Conservation (phyloP, 1,139 yeast genomes). For the Diutina pseudorugosa region DNA sequence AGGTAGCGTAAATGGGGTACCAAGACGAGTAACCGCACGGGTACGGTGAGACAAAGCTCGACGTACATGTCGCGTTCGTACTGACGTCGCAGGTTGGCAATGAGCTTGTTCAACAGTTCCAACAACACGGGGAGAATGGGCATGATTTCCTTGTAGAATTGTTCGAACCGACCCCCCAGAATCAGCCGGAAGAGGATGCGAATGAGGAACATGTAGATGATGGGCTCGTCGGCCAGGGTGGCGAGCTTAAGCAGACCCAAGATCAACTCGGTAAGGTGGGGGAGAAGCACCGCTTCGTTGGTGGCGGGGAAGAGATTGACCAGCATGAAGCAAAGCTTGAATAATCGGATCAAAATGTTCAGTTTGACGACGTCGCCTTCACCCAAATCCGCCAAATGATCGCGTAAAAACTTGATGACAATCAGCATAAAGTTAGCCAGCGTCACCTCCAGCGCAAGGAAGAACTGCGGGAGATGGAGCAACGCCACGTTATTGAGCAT, state of each 20-base stretch:
- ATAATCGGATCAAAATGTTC: constrained; percentile 70
- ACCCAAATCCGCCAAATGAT: constrained; percentile 69
- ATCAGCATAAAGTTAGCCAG: constrained; percentile 91
- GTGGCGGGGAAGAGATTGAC: constrained; percentile 82
- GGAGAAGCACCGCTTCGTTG: constrained; percentile 78
- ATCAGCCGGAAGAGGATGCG: constrained; percentile 87
- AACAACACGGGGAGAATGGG: constrained; percentile 80
- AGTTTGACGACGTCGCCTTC: constrained; percentile 69
- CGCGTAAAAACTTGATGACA: constrained; percentile 60
- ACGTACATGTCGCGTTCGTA: constrained; percentile 91
- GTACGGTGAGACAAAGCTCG: constrained; percentile 88
- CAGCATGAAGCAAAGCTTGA: constrained; percentile 91
- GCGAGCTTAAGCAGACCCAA: constrained; percentile 70
- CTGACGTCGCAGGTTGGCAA: constrained; percentile 73
- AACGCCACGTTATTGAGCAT: constrained; percentile 80
- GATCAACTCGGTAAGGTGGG: constrained; percentile 76
- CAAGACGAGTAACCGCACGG: constrained; percentile 82
- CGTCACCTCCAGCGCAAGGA: constrained; percentile 85
- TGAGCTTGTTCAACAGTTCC: constrained; percentile 74
- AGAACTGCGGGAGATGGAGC: constrained; percentile 86
- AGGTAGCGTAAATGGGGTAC: constrained; percentile 85
- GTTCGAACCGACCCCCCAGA: constrained; percentile 93
- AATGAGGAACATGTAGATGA: constrained; percentile 77
- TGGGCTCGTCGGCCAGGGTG: constrained; percentile 85
- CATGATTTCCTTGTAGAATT: constrained; percentile 80